Evolutionary conservation across 2,329 filamentous ascomycete genomes (phyloP).

Genomic region (Trichoderma breve): DNA sequence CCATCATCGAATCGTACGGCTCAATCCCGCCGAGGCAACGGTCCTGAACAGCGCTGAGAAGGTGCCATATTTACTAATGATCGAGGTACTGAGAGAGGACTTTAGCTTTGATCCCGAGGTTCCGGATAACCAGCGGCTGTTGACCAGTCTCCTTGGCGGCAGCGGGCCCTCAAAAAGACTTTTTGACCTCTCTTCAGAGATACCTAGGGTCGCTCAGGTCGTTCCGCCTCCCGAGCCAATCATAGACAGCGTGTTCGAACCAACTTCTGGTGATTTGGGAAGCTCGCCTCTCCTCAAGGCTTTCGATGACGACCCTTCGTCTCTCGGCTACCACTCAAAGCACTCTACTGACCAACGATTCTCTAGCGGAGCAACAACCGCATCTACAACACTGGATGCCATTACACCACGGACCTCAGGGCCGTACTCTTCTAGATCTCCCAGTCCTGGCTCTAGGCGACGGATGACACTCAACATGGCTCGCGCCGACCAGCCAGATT

Average conservation of each 20-base stretch:
- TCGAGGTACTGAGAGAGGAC: constrained; percentile 77
- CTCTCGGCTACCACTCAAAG: constrained; percentile 30
- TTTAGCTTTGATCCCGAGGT: constrained; percentile 79
- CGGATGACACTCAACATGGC: constrained; percentile 60
- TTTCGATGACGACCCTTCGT: constrained; percentile 47
- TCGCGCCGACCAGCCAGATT: constrained; percentile 69
- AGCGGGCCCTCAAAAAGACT: constrained; percentile 58
- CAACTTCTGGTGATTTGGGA: constrained; percentile 73
- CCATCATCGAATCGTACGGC: constrained; percentile 78
- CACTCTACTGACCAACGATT: constrained; percentile 46
- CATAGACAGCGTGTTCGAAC: constrained; percentile 78
- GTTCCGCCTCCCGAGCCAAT: constrained; percentile 44
- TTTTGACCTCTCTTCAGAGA: constrained; percentile 66
- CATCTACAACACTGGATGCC: constrained; percentile 58
- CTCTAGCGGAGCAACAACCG: constrained; percentile 60
- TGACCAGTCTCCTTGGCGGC: constrained; percentile 56
- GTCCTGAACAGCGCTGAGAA: constrained; percentile 85
- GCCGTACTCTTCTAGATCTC: constrained; percentile 65
- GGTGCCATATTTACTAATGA: constrained; percentile 81
- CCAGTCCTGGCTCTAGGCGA: constrained; percentile 60
- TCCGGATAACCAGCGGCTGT: constrained; percentile 66
- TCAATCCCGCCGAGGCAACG: constrained; percentile 81
- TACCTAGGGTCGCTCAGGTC: constrained; percentile 50
- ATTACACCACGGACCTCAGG: constrained; percentile 68
- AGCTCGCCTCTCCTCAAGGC: constrained; percentile 67